Evolutionary conservation across 495 filamentous ascomycete genomes (phyloP).

Genomic region (Penicillium angulare): DNA sequence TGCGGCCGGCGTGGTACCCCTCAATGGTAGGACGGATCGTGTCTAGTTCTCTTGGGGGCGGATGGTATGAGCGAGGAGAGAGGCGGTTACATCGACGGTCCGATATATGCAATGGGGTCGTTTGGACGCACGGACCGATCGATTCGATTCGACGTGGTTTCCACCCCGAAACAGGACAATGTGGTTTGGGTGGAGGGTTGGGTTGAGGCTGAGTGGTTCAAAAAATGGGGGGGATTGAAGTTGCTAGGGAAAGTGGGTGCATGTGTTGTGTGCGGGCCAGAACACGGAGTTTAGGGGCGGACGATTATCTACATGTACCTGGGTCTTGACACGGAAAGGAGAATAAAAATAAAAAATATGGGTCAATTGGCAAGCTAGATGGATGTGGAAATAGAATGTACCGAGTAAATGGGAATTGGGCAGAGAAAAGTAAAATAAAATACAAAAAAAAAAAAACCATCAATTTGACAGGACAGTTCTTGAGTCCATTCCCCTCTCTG

Average conservation of each 20-base stretch:
- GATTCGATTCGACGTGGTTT: constrained; percentile 8
- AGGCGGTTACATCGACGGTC: constrained; percentile 41
- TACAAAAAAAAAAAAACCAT: no score
- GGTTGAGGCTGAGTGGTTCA: background rate
- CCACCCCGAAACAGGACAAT: constrained; percentile 1
- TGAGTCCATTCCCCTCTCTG: no score
- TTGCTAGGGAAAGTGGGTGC: background rate
- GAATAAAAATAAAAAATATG: no score
- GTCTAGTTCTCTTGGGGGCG: constrained; percentile 20
- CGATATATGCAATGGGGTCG: constrained; percentile 9
- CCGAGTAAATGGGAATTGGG: no score
- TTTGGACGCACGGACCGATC: constrained; percentile 16
- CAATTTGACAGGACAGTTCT: no score
- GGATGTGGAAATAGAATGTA: no score
- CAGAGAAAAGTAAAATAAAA: no score
- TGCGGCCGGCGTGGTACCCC: background rate
- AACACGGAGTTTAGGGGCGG: background rate
- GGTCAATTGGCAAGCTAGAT: no score
- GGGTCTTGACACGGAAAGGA: no score
- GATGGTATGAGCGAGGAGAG: constrained; percentile 29
- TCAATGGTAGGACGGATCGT: constrained; percentile 10
- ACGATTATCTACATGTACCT: no score
- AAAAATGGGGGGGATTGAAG: background rate
- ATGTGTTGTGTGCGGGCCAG: constrained; percentile 2
- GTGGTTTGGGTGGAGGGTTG: background rate